Conservation (phyloP, 345 rosid genomes). For the Euphorbia lathyris region DNA sequence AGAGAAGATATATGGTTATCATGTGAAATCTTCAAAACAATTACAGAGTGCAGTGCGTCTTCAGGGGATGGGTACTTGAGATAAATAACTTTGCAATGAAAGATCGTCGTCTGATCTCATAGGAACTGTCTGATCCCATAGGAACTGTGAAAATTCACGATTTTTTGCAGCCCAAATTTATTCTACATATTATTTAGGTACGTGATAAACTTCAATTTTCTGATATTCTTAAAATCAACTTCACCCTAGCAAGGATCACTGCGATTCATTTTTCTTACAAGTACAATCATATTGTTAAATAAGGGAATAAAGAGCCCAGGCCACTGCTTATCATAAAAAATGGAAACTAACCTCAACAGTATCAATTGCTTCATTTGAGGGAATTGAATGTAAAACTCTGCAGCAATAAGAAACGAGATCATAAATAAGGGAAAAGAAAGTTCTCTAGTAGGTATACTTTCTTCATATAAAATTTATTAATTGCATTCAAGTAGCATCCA, state of each 20-base stretch:
- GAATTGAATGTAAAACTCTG: conserved; percentile 87
- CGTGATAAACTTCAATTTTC: not conserved
- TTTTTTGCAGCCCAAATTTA: not conserved
- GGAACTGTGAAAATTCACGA: not conserved
- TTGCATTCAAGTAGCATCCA: not conserved
- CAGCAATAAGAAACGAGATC: conserved; percentile 30
- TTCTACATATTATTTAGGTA: not conserved
- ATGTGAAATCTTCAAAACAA: not conserved
- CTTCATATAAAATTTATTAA: not conserved
- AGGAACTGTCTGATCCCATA: not conserved
- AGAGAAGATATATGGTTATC: no score
- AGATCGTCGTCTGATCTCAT: not conserved
- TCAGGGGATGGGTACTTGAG: not conserved
- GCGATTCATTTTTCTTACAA: not conserved
- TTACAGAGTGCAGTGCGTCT: not conserved
- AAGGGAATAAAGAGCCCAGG: not conserved
- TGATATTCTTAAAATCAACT: not conserved
- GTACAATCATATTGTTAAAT: not conserved
- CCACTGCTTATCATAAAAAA: not conserved
- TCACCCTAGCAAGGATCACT: not conserved
- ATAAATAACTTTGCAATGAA: not conserved
- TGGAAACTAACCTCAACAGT: conserved; percentile 62
- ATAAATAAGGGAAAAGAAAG: not conserved
- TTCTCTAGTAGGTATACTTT: not conserved
- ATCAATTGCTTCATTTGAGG: conserved; percentile 84